phyloP scores from a whole-genome alignment of 441 rosid species.

The Croton setiger region DNA sequence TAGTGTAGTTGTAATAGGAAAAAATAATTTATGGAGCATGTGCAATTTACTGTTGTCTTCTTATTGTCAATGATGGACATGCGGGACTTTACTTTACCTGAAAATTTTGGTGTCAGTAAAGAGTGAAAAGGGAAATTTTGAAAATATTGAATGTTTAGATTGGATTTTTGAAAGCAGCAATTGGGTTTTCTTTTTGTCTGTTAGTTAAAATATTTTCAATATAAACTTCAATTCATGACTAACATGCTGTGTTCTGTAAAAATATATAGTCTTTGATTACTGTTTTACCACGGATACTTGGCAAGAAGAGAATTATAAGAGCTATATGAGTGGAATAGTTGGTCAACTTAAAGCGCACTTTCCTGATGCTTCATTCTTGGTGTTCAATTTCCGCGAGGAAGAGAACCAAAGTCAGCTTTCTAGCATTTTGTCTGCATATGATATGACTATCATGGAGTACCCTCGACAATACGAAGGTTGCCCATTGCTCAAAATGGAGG shows the following conservation, averaged over 20 bases:
- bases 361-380: constrained; percentile 74
- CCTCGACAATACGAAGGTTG: constrained; percentile 87
- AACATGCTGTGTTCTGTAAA: constrained; percentile 21
- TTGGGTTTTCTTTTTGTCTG: constrained; percentile 1
- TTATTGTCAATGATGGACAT: no score
- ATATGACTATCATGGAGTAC: constrained; percentile 92
- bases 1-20: background rate
- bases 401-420: constrained; percentile 51
- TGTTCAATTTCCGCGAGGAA: constrained; percentile 78
- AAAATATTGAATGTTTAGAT: background rate
- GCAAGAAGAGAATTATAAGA: constrained; percentile 55
- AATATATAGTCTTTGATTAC: constrained; percentile 69
- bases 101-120: background rate
- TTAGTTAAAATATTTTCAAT: background rate
- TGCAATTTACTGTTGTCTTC: background rate
- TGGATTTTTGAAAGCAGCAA: background rate
- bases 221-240: constrained; percentile 10
- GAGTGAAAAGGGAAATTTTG: background rate
- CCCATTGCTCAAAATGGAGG: constrained; percentile 75
- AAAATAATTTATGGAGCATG: background rate
- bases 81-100: background rate
- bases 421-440: constrained; percentile 53
- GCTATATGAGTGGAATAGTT: constrained; percentile 57
- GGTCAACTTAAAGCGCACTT: constrained; percentile 59
- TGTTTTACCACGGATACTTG: constrained; percentile 62